Percentiles rank a stretch among this genome's conserved stretches.
Conservation (phyloP, 345 rosid species). For the Acer negundo region DNA sequence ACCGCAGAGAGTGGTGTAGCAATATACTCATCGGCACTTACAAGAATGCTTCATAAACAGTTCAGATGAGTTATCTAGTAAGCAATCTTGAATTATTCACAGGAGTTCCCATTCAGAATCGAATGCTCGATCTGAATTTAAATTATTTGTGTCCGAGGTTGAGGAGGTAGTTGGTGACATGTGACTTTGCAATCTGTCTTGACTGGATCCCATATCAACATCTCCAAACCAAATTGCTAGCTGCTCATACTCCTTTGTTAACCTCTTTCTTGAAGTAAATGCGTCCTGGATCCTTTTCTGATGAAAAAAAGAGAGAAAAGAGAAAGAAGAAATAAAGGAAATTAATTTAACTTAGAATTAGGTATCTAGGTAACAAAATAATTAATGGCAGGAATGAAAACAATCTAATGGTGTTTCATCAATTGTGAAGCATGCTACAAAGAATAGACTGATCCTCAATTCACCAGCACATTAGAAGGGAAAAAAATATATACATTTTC, state of each 20-base stretch:
- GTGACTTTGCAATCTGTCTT: constrained; percentile 23
- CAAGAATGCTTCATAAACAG: constrained; percentile 2
- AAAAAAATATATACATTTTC: background rate
- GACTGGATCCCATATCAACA: constrained; percentile 39
- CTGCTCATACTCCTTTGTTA: constrained; percentile 73
- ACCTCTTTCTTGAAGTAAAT: constrained; percentile 53
- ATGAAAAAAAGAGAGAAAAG: constrained; percentile 16
- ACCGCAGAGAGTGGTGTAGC: background rate
- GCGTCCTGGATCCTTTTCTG: constrained; percentile 74
- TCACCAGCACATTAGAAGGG: background rate
- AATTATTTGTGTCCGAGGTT: constrained; percentile 23
- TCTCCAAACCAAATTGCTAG: constrained; percentile 81
- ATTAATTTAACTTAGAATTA: background rate
- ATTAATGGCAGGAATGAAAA: background rate
- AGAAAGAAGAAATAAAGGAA: too few relatives aligned
- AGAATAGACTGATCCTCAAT: background rate
- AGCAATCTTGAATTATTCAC: constrained; percentile 30
- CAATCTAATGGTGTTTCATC: background rate
- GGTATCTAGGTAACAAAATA: background rate
- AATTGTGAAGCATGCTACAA: background rate
- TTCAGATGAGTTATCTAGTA: background rate
- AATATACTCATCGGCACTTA: constrained; percentile 15
- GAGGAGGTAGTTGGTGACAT: constrained; percentile 20
- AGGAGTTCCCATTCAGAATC: constrained; percentile 74
- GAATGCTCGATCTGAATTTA: constrained; percentile 16